These are phyloP conservation scores for Austroboletus niveus DNA, from an alignment of 1,284 basidiomycete genomes.

Conservation along the genomic window DNA sequence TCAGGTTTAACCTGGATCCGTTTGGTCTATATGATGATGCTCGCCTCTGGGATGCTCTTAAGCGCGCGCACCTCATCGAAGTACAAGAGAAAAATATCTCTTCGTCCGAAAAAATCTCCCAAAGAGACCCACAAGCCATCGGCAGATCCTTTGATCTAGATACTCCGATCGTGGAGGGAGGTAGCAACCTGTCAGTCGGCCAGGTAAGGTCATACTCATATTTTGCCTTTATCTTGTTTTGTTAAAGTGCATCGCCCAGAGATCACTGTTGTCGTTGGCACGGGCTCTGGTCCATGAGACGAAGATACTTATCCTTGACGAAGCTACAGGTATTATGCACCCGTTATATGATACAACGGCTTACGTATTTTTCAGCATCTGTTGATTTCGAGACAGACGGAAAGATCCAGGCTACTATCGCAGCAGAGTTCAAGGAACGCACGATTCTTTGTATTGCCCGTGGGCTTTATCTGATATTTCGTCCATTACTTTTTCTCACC, in stretches of 20 bases:
- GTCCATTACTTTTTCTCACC: constrained; percentile 1
- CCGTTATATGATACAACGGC: constrained; percentile 1
- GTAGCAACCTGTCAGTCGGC: constrained; percentile 76
- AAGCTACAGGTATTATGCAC: constrained; percentile 52
- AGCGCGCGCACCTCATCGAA: constrained; percentile 74
- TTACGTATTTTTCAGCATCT: constrained; percentile 45
- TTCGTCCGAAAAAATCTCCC: not conserved
- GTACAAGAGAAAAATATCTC: constrained; percentile 27
- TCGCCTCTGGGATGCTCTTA: constrained; percentile 79
- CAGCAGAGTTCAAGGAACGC: constrained; percentile 74
- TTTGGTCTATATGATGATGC: constrained; percentile 76
- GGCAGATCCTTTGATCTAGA: constrained; percentile 74
- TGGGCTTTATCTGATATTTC: constrained; percentile 32
- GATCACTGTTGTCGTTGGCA: constrained; percentile 79
- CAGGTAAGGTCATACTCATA: constrained; percentile 12
- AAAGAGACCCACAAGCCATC: not conserved
- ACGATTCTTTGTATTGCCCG: constrained; percentile 82
- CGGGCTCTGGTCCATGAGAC: constrained; percentile 79
- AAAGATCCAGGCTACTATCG: constrained; percentile 85
- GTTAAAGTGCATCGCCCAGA: constrained; percentile 36
- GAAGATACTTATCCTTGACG: constrained; percentile 76
- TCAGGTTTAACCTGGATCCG: constrained; percentile 81
- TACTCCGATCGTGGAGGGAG: constrained; percentile 82
- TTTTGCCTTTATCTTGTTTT: not conserved
- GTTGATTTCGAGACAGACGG: constrained; percentile 83